These are phyloP conservation scores for Heterobasidion parviporum DNA, from an alignment of 1,284 basidiomycete genomes.

Conservation along the genomic window DNA sequence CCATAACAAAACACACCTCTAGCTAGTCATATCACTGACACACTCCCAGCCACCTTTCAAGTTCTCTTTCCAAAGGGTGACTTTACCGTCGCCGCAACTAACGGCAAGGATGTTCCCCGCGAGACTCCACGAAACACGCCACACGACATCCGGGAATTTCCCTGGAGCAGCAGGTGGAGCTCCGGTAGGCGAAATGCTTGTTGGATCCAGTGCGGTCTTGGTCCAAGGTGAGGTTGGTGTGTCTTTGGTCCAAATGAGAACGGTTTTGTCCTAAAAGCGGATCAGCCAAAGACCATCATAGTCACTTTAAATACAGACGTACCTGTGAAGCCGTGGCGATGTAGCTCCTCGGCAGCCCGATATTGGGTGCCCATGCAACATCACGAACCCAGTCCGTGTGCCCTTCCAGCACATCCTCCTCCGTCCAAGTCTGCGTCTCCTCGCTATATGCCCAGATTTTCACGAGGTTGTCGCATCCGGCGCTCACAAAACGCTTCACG, in stretches of 20 bases:
- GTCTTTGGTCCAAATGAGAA: constrained; percentile 92
- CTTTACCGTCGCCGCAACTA: constrained; percentile 96
- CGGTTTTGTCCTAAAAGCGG: constrained; percentile 68
- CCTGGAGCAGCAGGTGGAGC: constrained; percentile 37
- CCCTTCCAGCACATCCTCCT: constrained; percentile 83
- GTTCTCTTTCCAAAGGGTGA: constrained; percentile 98
- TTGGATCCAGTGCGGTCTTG: constrained; percentile 80
- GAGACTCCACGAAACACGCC: constrained; percentile 96
- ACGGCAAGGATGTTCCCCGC: constrained; percentile 96
- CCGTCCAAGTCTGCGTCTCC: constrained; percentile 76
- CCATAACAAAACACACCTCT: not conserved
- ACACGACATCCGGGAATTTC: constrained; percentile 93
- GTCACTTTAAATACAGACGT: constrained; percentile 11
- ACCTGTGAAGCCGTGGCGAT: constrained; percentile 94
- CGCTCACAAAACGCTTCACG: constrained; percentile 87
- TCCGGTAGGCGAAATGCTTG: constrained; percentile 36
- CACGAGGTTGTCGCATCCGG: constrained; percentile 94
- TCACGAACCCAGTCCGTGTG: constrained; percentile 98
- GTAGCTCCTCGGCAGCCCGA: constrained; percentile 90
- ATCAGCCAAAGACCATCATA: not conserved
- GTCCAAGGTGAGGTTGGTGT: constrained; percentile 75
- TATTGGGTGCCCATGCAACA: constrained; percentile 96
- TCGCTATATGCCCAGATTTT: constrained; percentile 89
- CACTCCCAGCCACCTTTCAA: constrained; percentile 93
- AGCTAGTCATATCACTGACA: constrained; percentile 88